Conservation (phyloP, 176 grass and related monocot genomes). For the Alloteropsis semialata region DNA sequence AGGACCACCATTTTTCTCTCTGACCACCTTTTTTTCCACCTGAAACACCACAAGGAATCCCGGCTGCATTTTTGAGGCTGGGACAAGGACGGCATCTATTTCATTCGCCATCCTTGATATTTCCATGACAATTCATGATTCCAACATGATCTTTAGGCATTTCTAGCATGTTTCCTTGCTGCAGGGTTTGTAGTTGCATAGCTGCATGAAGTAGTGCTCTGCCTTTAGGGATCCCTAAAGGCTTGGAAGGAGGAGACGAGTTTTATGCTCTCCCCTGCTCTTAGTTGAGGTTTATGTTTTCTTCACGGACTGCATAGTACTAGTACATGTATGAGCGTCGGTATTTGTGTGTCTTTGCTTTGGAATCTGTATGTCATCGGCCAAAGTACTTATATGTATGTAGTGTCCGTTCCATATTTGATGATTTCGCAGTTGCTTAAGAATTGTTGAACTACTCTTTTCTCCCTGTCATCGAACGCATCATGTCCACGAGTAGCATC, state of each 20-base stretch:
- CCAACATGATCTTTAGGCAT: conserved; percentile 23
- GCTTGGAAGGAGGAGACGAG: conserved; percentile 31
- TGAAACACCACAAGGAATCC: conserved; percentile 19
- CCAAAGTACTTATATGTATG: not conserved
- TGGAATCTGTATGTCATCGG: not conserved
- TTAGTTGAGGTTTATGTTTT: not conserved
- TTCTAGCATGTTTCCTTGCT: conserved; percentile 1
- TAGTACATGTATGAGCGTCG: not conserved
- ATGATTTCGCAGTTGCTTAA: not conserved
- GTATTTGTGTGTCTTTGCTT: not conserved
- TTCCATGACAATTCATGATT: conserved; percentile 23
- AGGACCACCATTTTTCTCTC: conserved; percentile 27
- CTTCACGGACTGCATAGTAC: not conserved
- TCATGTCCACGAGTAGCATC: not conserved
- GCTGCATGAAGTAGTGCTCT: conserved; percentile 6
- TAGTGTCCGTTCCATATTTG: not conserved
- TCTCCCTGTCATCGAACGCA: not conserved
- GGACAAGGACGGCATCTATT: conserved; percentile 49
- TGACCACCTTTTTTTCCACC: not conserved
- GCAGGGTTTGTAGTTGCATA: conserved; percentile 24
- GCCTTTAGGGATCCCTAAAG: conserved; percentile 14
- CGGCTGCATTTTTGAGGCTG: conserved; percentile 61
- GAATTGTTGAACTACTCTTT: not conserved
- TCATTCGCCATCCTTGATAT: conserved; percentile 22
- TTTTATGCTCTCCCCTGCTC: conserved; percentile 60